A percentile compares a stretch with the other conserved stretches of the same genome.
Evolutionary conservation across 2,329 filamentous ascomycete species (phyloP).

Genomic region (Delphinella strobiligena): DNA sequence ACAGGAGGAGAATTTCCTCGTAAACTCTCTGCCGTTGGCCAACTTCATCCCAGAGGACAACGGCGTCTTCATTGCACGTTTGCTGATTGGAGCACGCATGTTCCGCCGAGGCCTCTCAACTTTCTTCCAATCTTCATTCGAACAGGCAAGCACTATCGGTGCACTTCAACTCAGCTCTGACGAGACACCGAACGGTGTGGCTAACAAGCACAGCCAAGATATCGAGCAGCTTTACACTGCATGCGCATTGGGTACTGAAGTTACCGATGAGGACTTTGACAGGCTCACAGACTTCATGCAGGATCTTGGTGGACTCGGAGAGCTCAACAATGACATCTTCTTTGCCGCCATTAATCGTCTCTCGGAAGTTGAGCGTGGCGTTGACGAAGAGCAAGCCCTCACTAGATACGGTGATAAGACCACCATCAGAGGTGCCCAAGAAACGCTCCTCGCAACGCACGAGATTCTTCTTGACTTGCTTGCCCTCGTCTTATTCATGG

Average conservation of each 20-base stretch:
- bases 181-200: conserved; percentile 5
- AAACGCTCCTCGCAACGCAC: conserved; percentile 61
- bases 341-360: conserved; percentile 39
- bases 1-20: conserved; percentile 15
- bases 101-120: conserved; percentile 14
- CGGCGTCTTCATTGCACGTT: conserved; percentile 6
- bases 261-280: conserved; percentile 70
- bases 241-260: conserved; percentile 63
- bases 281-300: conserved; percentile 59
- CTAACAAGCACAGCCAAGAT: conserved; percentile 4
- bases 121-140: conserved; percentile 18
- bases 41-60: conserved; percentile 10
- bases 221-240: conserved; percentile 60
- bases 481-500: conserved; percentile 73
- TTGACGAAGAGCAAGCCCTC: conserved; percentile 35
- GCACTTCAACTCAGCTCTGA: conserved; percentile 6
- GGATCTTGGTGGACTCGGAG: conserved; percentile 45
- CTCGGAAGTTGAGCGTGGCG: conserved; percentile 21
- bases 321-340: conserved; percentile 39
- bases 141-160: conserved; percentile 31
- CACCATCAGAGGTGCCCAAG: conserved; percentile 64
- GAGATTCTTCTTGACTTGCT: conserved; percentile 71
- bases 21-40: conserved; percentile 13
- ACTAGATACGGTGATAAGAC: conserved; percentile 68
- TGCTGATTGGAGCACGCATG: conserved; percentile 14